Conservation (phyloP, 768 basidiomycete species). For the Rhodotorula diobovata region DNA sequence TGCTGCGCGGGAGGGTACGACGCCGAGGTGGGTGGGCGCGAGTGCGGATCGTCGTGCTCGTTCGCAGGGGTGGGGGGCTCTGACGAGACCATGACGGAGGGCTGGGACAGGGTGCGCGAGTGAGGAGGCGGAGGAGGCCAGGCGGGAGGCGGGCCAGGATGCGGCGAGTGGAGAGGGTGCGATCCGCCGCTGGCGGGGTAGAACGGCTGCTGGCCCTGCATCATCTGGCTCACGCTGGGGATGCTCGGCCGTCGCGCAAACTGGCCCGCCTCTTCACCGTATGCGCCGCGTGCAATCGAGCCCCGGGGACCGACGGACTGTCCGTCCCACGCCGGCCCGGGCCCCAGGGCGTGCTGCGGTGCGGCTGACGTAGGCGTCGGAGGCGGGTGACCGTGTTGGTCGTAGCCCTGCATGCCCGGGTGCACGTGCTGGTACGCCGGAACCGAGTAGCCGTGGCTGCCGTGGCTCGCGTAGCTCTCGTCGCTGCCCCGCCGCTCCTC, state of each 20-base stretch:
- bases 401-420: not conserved
- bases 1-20: not conserved
- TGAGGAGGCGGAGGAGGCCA: not conserved
- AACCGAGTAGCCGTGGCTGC: slow-evolving; percentile 13
- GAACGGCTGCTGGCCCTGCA: slow-evolving; percentile 27
- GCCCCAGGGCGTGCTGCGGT: not conserved
- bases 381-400: not conserved
- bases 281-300: slow-evolving; percentile 14
- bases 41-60: slow-evolving; percentile 7
- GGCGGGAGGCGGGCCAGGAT: not conserved
- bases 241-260: slow-evolving; percentile 31
- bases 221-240: slow-evolving; percentile 31
- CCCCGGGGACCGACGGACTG: slow-evolving; percentile 17
- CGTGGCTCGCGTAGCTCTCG: slow-evolving; percentile 17
- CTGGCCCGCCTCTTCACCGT: not conserved
- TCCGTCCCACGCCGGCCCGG: not conserved
- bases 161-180: slow-evolving; percentile 1
- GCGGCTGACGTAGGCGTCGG: not conserved
- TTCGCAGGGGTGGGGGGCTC: not conserved
- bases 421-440: not conserved
- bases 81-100: slow-evolving; percentile 7
- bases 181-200: slow-evolving; percentile 3
- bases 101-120: not conserved
- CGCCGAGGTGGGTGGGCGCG: not conserved
- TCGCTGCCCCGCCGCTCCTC: slow-evolving; percentile 26